Conservation (phyloP, 1,139 yeast genomes). For the Suhomyces bokatorum region DNA sequence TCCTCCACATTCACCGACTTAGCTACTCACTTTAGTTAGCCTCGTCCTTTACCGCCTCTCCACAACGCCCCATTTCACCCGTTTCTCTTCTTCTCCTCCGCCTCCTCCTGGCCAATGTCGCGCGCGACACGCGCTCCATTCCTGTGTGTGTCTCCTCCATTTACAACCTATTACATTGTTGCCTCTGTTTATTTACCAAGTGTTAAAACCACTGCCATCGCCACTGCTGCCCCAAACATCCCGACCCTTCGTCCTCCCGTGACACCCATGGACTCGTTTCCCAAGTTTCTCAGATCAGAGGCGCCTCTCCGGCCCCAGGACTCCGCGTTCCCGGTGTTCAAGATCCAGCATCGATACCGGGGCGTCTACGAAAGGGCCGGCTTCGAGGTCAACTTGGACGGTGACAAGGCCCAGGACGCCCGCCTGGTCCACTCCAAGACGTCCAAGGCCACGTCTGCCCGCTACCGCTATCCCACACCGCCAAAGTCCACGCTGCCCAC, state of each 20-base stretch:
- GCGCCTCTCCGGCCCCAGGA: constrained; percentile 36
- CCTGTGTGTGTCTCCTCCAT: background rate
- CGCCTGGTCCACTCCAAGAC: constrained; percentile 13
- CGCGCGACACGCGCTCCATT: background rate
- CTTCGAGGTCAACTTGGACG: constrained; percentile 48
- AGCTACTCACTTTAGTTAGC: too few relatives aligned
- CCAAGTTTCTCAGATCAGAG: constrained; percentile 31
- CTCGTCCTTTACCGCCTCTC: too few relatives aligned
- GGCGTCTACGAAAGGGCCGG: constrained; percentile 71
- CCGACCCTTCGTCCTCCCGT: background rate
- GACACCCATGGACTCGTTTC: constrained; percentile 24
- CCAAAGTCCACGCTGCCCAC: constrained; percentile 15
- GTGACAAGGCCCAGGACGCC: constrained; percentile 13
- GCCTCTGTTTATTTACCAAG: constrained; percentile 5
- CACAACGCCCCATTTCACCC: background rate
- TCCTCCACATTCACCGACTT: too few relatives aligned
- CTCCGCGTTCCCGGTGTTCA: constrained; percentile 61
- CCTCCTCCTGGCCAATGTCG: background rate
- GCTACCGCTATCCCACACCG: constrained; percentile 11
- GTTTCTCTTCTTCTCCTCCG: background rate
- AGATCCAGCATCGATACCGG: constrained; percentile 52
- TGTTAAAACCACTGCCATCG: background rate
- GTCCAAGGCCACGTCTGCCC: background rate
- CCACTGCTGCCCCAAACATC: background rate
- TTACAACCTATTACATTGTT: background rate